These are phyloP conservation scores for Cercospora janseana DNA, from an alignment of 2,329 filamentous ascomycete species.

Conservation along the genomic window DNA sequence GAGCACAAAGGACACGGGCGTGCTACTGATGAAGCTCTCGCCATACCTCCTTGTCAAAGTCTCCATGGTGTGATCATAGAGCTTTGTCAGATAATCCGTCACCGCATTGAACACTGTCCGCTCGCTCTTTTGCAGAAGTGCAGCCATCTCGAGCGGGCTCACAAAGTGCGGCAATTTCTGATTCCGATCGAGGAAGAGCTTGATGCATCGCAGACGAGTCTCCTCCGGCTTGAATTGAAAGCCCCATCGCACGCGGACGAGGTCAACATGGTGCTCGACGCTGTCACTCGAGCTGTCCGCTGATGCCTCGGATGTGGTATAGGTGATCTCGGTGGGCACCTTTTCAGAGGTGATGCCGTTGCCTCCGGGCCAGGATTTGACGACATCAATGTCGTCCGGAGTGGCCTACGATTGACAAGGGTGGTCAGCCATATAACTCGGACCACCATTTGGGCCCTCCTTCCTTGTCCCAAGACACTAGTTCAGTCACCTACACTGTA, in stretches of 20 bases:
- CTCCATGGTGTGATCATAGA: conserved; percentile 76
- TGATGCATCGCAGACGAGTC: conserved; percentile 74
- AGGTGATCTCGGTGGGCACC: conserved; percentile 73
- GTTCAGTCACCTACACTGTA: conserved; percentile 29
- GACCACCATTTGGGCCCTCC: neutral
- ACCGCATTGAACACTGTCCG: conserved; percentile 68
- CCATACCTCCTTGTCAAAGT: conserved; percentile 72
- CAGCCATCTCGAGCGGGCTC: conserved; percentile 71
- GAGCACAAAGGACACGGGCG: conserved; percentile 73
- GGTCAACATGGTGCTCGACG: conserved; percentile 8
- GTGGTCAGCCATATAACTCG: neutral
- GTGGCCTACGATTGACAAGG: conserved; percentile 41
- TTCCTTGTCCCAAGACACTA: conserved; percentile 2
- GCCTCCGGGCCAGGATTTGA: conserved; percentile 79
- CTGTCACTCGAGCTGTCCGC: neutral
- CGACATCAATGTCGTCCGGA: conserved; percentile 77
- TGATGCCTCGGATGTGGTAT: conserved; percentile 50
- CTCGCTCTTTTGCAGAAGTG: conserved; percentile 69
- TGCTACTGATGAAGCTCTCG: conserved; percentile 73
- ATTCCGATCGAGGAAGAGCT: conserved; percentile 76
- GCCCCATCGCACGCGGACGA: conserved; percentile 63
- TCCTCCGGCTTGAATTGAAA: conserved; percentile 80
- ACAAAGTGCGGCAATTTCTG: conserved; percentile 81
- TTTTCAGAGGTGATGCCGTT: conserved; percentile 88
- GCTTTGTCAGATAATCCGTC: conserved; percentile 73